Conservation (phyloP, 2,329 filamentous ascomycete species). For the Dryadomyces quercus-mongolicae region DNA sequence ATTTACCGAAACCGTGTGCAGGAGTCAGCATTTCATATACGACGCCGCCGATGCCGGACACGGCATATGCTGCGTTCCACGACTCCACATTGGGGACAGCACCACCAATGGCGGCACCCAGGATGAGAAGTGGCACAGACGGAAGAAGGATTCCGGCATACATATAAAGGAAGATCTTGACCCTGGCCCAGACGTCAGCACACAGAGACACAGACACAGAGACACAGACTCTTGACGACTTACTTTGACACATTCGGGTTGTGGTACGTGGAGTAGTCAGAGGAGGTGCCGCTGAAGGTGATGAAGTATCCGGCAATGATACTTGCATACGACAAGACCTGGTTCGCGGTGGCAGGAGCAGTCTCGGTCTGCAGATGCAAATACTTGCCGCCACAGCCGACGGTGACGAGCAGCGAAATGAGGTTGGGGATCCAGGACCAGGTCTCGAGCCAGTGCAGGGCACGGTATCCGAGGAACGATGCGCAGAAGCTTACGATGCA, state of each 20-base stretch:
- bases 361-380: constrained; percentile 31
- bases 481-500: constrained; percentile 38
- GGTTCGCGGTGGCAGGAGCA: constrained; percentile 22
- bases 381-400: constrained; percentile 39
- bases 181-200: constrained; percentile 14
- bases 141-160: constrained; percentile 39
- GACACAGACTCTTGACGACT: constrained; percentile 9
- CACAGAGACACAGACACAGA: background rate
- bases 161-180: constrained; percentile 32
- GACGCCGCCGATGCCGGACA: constrained; percentile 30
- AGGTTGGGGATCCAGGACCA: constrained; percentile 46
- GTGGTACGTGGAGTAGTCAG: constrained; percentile 48
- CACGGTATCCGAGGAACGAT: constrained; percentile 41
- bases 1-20: constrained; percentile 32
- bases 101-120: constrained; percentile 37
- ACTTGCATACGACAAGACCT: constrained; percentile 31
- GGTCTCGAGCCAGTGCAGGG: constrained; percentile 40
- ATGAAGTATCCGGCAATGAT: constrained; percentile 40
- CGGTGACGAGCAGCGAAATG: constrained; percentile 36
- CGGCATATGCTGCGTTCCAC: constrained; percentile 29
- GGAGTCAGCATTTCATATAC: constrained; percentile 33
- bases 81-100: constrained; percentile 29
- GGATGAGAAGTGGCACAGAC: constrained; percentile 35
- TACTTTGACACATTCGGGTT: constrained; percentile 29
- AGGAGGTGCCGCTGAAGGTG: constrained; percentile 40